phyloP scores from a whole-genome alignment of 192 early-diverging fungal genomes.

The Backusella luteola region DNA sequence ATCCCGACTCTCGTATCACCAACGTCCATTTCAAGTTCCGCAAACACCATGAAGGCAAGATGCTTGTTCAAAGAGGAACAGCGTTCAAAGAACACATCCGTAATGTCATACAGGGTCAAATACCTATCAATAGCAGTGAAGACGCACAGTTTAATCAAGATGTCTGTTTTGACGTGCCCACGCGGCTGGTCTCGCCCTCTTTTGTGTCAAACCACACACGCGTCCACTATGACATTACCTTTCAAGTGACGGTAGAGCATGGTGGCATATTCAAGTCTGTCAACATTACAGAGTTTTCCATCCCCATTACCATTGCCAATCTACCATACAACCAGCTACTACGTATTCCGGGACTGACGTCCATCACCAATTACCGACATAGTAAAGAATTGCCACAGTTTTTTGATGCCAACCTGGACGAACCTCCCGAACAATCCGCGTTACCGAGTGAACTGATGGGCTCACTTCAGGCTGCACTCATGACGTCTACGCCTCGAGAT shows the following conservation, averaged over 20 bases:
- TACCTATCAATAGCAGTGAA: neutral
- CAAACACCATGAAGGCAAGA: conserved; percentile 47
- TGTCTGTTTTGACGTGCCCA: conserved; percentile 36
- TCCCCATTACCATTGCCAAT: conserved; percentile 41
- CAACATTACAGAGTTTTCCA: conserved; percentile 34
- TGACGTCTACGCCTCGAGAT: conserved; percentile 6
- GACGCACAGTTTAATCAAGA: conserved; percentile 6
- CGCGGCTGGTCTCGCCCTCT: conserved; percentile 40
- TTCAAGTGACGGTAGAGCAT: conserved; percentile 27
- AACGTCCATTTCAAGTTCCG: conserved; percentile 36
- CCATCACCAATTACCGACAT: conserved; percentile 23
- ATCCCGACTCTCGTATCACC: conserved; percentile 22
- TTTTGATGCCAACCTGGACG: conserved; percentile 37
- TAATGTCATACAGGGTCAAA: conserved; percentile 19
- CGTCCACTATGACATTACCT: conserved; percentile 39
- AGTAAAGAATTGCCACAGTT: conserved; percentile 30
- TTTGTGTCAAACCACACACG: conserved; percentile 41
- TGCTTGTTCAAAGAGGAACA: conserved; percentile 39
- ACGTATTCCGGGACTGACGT: conserved; percentile 29
- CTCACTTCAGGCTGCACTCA: conserved; percentile 12
- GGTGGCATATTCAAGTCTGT: conserved; percentile 36
- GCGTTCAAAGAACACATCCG: conserved; percentile 39
- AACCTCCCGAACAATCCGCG: conserved; percentile 24
- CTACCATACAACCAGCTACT: conserved; percentile 35
- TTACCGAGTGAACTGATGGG: conserved; percentile 17